phyloP scores from a whole-genome alignment of 2,329 filamentous ascomycete genomes.

The Trichoderma oligosporum region DNA sequence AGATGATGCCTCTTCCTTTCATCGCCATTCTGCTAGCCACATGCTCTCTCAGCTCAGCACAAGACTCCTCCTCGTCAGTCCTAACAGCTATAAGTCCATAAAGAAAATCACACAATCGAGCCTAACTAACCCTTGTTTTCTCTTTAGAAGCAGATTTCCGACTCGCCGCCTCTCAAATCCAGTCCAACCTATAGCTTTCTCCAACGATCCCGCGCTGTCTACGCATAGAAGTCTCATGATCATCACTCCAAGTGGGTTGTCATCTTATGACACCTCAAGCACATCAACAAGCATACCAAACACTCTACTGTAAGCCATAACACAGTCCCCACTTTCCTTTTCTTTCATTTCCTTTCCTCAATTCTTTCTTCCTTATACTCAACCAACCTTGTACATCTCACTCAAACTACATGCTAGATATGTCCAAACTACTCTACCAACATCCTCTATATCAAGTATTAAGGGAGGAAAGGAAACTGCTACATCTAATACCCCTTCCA shows the following conservation, averaged over 20 bases:
- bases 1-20: background rate
- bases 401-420: background rate
- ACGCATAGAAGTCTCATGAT: conserved; percentile 15
- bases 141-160: background rate
- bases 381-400: background rate
- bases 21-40: background rate
- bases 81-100: too few relatives aligned
- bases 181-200: conserved; percentile 5
- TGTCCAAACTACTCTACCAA: background rate
- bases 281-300: background rate
- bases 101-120: too few relatives aligned
- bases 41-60: background rate
- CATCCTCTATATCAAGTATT: background rate
- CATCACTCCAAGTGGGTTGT: background rate
- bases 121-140: background rate
- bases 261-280: background rate
- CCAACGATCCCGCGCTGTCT: background rate
- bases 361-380: background rate
- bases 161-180: conserved; percentile 19
- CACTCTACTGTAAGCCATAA: background rate
- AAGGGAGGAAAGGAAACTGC: background rate
- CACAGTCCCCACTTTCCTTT: background rate
- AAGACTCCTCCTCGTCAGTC: conserved; percentile 11
- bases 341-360: background rate
- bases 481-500: background rate